Base-by-base conservation (phyloP, 2,329 filamentous ascomycete species). In the Cladosporium phlei region DNA sequence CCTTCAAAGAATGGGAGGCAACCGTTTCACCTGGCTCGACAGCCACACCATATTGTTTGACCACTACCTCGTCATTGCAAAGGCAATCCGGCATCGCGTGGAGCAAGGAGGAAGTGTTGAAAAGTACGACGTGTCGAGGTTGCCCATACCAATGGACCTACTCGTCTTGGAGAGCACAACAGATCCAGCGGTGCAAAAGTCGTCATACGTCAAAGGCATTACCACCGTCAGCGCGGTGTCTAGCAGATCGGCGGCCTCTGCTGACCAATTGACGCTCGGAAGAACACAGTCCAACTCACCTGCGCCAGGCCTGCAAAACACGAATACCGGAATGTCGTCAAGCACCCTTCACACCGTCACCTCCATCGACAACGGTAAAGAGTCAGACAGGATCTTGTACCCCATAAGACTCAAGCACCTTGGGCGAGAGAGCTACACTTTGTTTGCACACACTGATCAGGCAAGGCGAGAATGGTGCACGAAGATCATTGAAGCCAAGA, bases 371-470 rank as follows among this genome's bases (percentile, higher is more conserved):
- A 60, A 60, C 25, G 69, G 76, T 21, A 85, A 80, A 52, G 87
- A 95, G 54, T 83, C 88, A 21, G 73, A 74, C 61, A 88, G 84
- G 64, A 86, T 93, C 35, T 69, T 98, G 57, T 98, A 90, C 63
- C 93, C 94, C 0, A 98, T 98, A 79, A 83, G 83, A 55, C 81
- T 98, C 63, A 96, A 96, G 70, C 93, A 98, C 69, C 78, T 98
- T 16, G 93, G 94, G 10, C 87, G 95, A 52, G 90, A 95, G 56
- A 83, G 88, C 0, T 97, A 96, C 65, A 95, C 86, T 0, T 73
- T 98, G 2, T 97, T 94, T 64, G 90, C 91, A 0, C 79, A 84
- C 5, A 85, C 82, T 2, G 79, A 83, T 2, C 78, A 84, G 51
- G 85, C 83, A 57, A 79, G 93, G 48, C 76, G 82, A 52, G 88